Conservation (phyloP, 2,329 filamentous ascomycete species). For the Alternaria sp. region DNA sequence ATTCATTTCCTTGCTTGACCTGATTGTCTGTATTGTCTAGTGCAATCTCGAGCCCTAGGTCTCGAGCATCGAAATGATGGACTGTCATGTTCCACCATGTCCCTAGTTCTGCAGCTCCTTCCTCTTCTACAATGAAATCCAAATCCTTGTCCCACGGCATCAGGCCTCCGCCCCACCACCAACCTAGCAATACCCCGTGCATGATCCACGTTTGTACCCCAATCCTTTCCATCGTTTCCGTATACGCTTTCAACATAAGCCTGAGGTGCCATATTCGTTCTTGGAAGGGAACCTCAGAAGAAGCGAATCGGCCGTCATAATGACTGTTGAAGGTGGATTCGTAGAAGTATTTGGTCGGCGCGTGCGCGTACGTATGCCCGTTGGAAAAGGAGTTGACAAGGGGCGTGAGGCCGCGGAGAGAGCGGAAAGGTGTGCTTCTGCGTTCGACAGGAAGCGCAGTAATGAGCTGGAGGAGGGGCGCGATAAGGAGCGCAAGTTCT, state of each 20-base stretch:
- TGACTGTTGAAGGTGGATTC: slow-evolving; percentile 60
- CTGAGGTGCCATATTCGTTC: slow-evolving; percentile 59
- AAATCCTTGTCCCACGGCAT: slow-evolving; percentile 70
- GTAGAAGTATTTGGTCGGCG: slow-evolving; percentile 46
- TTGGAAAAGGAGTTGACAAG: slow-evolving; percentile 29
- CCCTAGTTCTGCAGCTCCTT: slow-evolving; percentile 64
- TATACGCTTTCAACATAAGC: slow-evolving; percentile 63
- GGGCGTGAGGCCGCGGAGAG: slow-evolving; percentile 28
- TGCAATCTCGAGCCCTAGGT: slow-evolving; percentile 15
- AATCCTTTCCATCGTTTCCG: slow-evolving; percentile 64
- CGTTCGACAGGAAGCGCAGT: slow-evolving; percentile 17
- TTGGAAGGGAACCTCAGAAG: slow-evolving; percentile 55
- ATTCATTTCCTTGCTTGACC: neutral
- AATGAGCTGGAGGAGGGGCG: neutral
- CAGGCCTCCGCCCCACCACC: slow-evolving; percentile 70
- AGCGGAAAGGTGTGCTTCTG: slow-evolving; percentile 16
- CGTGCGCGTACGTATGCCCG: slow-evolving; percentile 15
- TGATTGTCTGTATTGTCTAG: neutral
- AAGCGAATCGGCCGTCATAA: slow-evolving; percentile 66
- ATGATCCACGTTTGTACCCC: slow-evolving; percentile 69
- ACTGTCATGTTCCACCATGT: slow-evolving; percentile 70
- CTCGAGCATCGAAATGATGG: slow-evolving; percentile 48
- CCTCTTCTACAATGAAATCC: slow-evolving; percentile 66
- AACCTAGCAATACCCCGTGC: slow-evolving; percentile 67
- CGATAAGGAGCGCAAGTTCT: slow-evolving; percentile 4